Evolutionary conservation across 2,329 filamentous ascomycete species (phyloP), one percentile per base, ranked within the genome.

Genomic region (Talaromyces sp.): DNA sequence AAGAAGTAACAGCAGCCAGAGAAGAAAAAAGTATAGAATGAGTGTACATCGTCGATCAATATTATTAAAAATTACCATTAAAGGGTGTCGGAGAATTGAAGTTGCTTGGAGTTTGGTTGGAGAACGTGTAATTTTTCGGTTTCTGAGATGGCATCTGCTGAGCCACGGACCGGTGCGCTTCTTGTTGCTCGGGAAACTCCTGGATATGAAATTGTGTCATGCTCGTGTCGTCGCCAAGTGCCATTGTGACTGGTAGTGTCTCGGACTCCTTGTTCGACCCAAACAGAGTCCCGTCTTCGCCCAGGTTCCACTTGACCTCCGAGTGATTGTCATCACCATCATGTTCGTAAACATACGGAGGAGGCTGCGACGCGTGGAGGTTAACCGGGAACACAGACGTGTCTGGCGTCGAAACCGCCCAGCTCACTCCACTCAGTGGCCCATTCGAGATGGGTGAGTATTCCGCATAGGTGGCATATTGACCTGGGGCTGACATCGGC

Each of bases 371-470:
- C 22, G 73, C 72, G 57, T 72, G 72, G 9, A 75, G 68, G 49
- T 71, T 69, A 39, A 62, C 65, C n/a, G 69, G 69, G 61, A 76
- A 76, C 2, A 70, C 68, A 8, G 69, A 55, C 32, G 67, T 62
- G 30, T 78, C 77, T 1, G 78, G 76, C 6, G 77, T 77, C n/a
- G 76, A 71, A 39, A 79, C 77, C 10, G 72, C 70, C 77, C 78
- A 80, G 66, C 74, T 77, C 53, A 75, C 72, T 39, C 71, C 72
- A 4, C 73, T 75, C 66, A 78, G 64, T 27, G 75, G 73, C 30
- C 70, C 71, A 19, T 70, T 71, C 9, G 75, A 76, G 62, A 75
- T 73, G 15, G 69, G 63, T 11, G 73, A 68, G 62, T 78, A 78
- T 30, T 80, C 77, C 4, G 74, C 72, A 59, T 79, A 79, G 9